Percentiles rank a stretch among this genome's conserved stretches.
Evolutionary conservation across 345 rosid genomes (phyloP).

Genomic region (Rubroshorea leprosula): DNA sequence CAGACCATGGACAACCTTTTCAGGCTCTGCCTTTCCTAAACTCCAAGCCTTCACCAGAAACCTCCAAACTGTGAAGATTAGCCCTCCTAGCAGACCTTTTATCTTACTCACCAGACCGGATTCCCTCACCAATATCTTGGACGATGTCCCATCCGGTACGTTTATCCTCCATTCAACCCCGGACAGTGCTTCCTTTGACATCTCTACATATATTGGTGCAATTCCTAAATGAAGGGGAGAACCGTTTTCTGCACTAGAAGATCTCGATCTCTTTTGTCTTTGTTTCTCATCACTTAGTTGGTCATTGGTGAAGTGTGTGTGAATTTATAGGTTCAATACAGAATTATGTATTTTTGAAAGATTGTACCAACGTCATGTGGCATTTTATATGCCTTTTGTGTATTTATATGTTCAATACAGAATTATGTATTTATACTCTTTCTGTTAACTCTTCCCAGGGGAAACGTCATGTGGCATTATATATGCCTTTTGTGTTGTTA

Average conservation of each 20-base stretch:
- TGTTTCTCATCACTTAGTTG: no score
- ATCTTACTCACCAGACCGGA: slow-evolving; percentile 19
- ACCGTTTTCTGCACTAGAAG: background rate
- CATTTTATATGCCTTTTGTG: no score
- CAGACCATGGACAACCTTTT: slow-evolving; percentile 51
- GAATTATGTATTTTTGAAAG: background rate
- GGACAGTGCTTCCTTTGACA: slow-evolving; percentile 26
- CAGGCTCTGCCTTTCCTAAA: slow-evolving; percentile 59
- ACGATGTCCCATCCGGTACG: slow-evolving; percentile 32
- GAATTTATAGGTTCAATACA: background rate
- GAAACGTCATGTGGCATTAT: no score
- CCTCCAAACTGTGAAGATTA: slow-evolving; percentile 20
- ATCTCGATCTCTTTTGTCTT: background rate
- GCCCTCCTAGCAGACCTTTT: slow-evolving; percentile 21
- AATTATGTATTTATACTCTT: no score
- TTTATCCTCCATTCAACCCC: slow-evolving; percentile 56
- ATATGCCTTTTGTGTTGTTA: no score
- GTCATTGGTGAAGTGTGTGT: background rate
- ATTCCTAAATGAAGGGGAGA: background rate
- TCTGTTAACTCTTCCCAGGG: no score
- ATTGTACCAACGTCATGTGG: no score
- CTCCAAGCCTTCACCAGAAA: slow-evolving; percentile 48
- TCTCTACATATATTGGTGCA: background rate
- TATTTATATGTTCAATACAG: no score
- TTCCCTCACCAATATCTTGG: slow-evolving; percentile 26